Evolutionary conservation across 805 yeast species (phyloP).

Genomic region (Lachancea nothofagi): DNA sequence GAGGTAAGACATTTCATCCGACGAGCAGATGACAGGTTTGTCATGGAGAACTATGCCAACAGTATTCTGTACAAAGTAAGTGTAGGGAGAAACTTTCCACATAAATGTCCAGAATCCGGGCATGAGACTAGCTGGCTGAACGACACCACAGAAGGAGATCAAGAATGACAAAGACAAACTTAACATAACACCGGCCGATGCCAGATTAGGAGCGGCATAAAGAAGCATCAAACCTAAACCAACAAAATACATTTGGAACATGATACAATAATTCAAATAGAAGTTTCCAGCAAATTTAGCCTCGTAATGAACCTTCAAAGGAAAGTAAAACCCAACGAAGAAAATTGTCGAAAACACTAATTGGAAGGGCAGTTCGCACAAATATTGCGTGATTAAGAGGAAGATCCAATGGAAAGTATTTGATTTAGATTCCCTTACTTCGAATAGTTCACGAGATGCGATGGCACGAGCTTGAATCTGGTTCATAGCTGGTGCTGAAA

Average conservation of each 20-base stretch:
- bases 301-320: constrained; percentile 37
- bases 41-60: constrained; percentile 45
- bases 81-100: constrained; percentile 69
- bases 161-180: constrained; percentile 52
- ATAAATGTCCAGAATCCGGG: constrained; percentile 84
- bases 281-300: constrained; percentile 46
- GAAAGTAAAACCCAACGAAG: constrained; percentile 49
- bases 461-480: constrained; percentile 60
- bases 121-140: constrained; percentile 51
- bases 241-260: constrained; percentile 43
- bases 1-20: constrained; percentile 44
- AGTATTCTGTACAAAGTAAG: constrained; percentile 60
- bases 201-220: constrained; percentile 58
- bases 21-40: constrained; percentile 45
- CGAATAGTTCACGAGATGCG: constrained; percentile 55
- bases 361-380: constrained; percentile 59
- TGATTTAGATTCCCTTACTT: constrained; percentile 64
- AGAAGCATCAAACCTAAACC: constrained; percentile 48
- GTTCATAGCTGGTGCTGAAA: constrained; percentile 50
- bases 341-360: constrained; percentile 44
- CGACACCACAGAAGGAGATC: constrained; percentile 64
- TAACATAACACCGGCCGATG: constrained; percentile 57
- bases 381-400: constrained; percentile 46
- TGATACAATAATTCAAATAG: constrained; percentile 38
- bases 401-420: constrained; percentile 71